These are phyloP conservation scores for Fraxinus sp. DNA, from an alignment of 305 asterid genomes.

Conservation along the genomic window DNA sequence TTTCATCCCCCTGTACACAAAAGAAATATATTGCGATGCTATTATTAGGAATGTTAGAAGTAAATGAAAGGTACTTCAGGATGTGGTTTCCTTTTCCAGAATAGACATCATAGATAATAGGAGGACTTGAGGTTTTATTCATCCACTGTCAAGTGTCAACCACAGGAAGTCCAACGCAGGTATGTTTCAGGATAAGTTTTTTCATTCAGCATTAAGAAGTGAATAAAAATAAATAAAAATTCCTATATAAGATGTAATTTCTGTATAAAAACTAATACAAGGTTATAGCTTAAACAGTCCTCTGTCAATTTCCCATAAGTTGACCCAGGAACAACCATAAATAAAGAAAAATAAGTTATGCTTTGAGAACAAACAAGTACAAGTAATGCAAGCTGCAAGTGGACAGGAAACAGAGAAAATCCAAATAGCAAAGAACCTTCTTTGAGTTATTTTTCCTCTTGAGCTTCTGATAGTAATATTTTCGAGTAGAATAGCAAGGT, in stretches of 20 bases:
- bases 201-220: not conserved
- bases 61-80: not conserved
- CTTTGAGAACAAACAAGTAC: not conserved
- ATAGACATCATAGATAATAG: not conserved
- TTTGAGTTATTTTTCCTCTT: not conserved
- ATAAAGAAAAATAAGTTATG: not conserved
- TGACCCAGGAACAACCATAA: not conserved
- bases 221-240: not conserved
- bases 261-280: not conserved
- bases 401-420: not conserved
- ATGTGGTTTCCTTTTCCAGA: not conserved
- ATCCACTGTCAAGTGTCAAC: not conserved
- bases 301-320: not conserved
- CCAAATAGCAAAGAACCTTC: not conserved
- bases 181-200: not conserved
- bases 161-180: not conserved
- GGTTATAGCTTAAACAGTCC: not conserved
- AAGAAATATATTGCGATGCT: not conserved
- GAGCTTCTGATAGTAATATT: not conserved
- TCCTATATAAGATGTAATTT: not conserved
- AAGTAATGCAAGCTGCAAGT: not conserved
- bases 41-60: not conserved
- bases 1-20: constrained; percentile 32
- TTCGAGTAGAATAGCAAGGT: not conserved
- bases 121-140: not conserved